A percentile compares a stretch with the other conserved stretches of the same genome.
Evolutionary conservation across 768 basidiomycete species (phyloP).

Genomic region (Mycena pura): DNA sequence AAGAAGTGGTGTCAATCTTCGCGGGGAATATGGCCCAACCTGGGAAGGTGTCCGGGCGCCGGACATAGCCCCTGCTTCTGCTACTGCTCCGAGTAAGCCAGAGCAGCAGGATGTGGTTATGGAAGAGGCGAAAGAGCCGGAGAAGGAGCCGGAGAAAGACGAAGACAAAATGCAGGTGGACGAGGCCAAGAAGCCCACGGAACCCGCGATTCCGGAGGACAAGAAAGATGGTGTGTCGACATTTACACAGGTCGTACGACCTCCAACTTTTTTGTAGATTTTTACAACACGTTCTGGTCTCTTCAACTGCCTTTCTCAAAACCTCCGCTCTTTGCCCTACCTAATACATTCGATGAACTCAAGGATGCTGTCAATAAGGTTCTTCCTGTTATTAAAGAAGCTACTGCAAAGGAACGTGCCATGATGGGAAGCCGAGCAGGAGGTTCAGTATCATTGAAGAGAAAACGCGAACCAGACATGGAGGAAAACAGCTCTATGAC

Average conservation of each 20-base stretch:
- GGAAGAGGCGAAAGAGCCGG: slow-evolving; percentile 34
- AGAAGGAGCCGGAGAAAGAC: slow-evolving; percentile 44
- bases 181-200: slow-evolving; percentile 44
- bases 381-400: slow-evolving; percentile 81
- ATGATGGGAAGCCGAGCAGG: slow-evolving; percentile 79
- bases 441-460: slow-evolving; percentile 54
- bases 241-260: neutral
- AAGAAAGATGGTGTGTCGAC: slow-evolving; percentile 67
- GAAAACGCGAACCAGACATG: slow-evolving; percentile 68
- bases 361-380: slow-evolving; percentile 74
- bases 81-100: no score
- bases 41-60: slow-evolving; percentile 71
- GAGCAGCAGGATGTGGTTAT: slow-evolving; percentile 40
- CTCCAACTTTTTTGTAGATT: slow-evolving; percentile 50
- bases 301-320: slow-evolving; percentile 86
- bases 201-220: slow-evolving; percentile 39
- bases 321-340: slow-evolving; percentile 70
- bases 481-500: slow-evolving; percentile 57
- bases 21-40: slow-evolving; percentile 83
- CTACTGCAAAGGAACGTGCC: slow-evolving; percentile 86
- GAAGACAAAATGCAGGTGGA: slow-evolving; percentile 72
- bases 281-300: slow-evolving; percentile 91
- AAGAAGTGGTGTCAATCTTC: slow-evolving; percentile 88
- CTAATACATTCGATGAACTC: slow-evolving; percentile 66
- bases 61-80: slow-evolving; percentile 40